Evolutionary conservation across 208 protist species (phyloP).

Genomic region (Acanthamoeba divionensis): DNA sequence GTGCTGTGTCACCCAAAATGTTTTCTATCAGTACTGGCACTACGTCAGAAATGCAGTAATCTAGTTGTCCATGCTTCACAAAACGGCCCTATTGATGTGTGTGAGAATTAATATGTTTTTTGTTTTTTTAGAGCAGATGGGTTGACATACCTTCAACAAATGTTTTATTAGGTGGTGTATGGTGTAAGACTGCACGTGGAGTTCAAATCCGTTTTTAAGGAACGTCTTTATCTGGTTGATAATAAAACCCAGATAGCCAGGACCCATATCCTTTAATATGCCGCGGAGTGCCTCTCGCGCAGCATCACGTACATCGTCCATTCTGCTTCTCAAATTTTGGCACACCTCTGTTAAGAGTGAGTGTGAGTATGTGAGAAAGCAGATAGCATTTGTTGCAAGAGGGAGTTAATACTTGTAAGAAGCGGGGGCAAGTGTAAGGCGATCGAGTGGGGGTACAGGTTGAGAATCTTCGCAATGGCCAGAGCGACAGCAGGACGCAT

Average conservation of each 20-base stretch:
- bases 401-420: background rate
- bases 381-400: background rate
- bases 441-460: conserved; percentile 16
- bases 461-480: background rate
- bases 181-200: conserved; percentile 27
- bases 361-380: background rate
- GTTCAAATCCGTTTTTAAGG: conserved; percentile 41
- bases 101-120: background rate
- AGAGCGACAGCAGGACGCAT: background rate
- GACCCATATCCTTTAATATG: background rate
- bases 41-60: background rate
- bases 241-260: background rate
- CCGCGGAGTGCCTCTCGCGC: conserved; percentile 11
- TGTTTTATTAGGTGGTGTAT: conserved; percentile 28
- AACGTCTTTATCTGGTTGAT: background rate
- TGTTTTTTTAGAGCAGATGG: background rate
- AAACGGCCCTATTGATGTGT: background rate
- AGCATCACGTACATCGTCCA: conserved; percentile 28
- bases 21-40: conserved; percentile 23
- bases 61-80: background rate
- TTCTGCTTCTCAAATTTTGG: conserved; percentile 26
- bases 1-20: conserved; percentile 5
- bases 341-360: conserved; percentile 23
- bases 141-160: background rate
- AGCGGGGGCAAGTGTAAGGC: background rate